A percentile compares a stretch with the other conserved stretches of the same genome.
Evolutionary conservation across 345 rosid species (phyloP).

Genomic region (Tarenaya hassleriana): DNA sequence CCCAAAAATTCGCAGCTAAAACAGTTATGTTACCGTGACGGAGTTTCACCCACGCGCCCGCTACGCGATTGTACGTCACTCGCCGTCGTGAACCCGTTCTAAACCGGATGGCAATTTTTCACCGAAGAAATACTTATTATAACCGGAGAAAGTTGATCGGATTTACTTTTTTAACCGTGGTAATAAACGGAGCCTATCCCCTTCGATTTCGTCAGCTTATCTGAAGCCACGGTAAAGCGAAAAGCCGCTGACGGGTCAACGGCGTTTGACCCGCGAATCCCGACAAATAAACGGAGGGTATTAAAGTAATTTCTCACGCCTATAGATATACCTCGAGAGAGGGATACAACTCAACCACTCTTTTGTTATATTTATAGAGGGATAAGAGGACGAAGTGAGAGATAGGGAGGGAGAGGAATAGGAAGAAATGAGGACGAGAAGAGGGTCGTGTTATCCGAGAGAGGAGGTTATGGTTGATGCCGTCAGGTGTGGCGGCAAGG

Average conservation of each 20-base stretch:
- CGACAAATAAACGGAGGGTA: slow-evolving; percentile 23
- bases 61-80: too few species aligned
- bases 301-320: slow-evolving; percentile 16
- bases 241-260: slow-evolving; percentile 42
- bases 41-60: too few species aligned
- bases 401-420: slow-evolving; percentile 26
- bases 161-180: background rate
- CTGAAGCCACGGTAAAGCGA: slow-evolving; percentile 15
- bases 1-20: too few species aligned
- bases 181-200: background rate
- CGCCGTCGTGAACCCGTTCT: background rate
- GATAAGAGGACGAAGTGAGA: background rate
- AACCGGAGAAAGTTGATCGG: background rate
- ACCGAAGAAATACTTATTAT: background rate
- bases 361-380: slow-evolving; percentile 24
- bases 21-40: too few species aligned
- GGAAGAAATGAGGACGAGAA: slow-evolving; percentile 55
- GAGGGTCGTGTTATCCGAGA: slow-evolving; percentile 45
- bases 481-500: slow-evolving; percentile 12
- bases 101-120: background rate
- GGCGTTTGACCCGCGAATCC: slow-evolving; percentile 40
- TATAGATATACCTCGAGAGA: slow-evolving; percentile 15
- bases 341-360: slow-evolving; percentile 31
- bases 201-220: background rate
- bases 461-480: slow-evolving; percentile 18